These are phyloP conservation scores for Leccinum fallax DNA, from an alignment of 1,284 basidiomycete species.

Conservation along the genomic window DNA sequence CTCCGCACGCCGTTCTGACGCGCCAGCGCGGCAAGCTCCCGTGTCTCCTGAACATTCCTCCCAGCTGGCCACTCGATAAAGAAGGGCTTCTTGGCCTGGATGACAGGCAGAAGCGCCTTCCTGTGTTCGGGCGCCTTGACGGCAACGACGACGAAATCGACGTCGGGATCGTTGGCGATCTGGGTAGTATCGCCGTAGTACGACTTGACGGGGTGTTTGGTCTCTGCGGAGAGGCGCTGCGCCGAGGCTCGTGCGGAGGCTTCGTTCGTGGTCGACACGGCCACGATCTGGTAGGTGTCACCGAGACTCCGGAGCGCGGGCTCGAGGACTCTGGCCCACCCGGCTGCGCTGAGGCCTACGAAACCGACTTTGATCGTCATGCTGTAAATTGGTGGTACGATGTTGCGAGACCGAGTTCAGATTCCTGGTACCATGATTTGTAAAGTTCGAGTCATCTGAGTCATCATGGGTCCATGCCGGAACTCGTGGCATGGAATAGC, in stretches of 20 bases:
- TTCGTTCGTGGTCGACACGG: constrained; percentile 19
- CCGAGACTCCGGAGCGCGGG: constrained; percentile 13
- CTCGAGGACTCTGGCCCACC: constrained; percentile 15
- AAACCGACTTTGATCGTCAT: constrained; percentile 17
- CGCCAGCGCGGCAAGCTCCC: constrained; percentile 13
- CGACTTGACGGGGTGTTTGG: constrained; percentile 12
- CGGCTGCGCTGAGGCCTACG: constrained; percentile 14
- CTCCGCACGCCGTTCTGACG: constrained; percentile 12
- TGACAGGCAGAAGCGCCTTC: constrained; percentile 15
- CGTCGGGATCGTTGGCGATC: constrained; percentile 19
- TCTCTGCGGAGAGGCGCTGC: constrained; percentile 12
- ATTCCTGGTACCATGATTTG: background rate
- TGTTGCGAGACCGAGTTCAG: background rate
- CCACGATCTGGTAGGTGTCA: constrained; percentile 17
- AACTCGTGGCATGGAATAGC: background rate
- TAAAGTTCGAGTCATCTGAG: background rate
- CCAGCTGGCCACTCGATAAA: constrained; percentile 20
- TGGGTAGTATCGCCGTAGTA: constrained; percentile 18
- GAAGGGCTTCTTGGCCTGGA: constrained; percentile 18
- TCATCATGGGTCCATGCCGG: background rate
- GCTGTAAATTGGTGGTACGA: background rate
- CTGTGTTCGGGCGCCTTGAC: constrained; percentile 18
- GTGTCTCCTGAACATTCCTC: constrained; percentile 12
- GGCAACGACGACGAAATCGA: constrained; percentile 16
- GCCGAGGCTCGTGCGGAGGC: constrained; percentile 14